Percentiles rank a stretch among this genome's conserved stretches.
These are phyloP conservation scores for Neonectria punicea DNA, from an alignment of 2,329 filamentous ascomycete genomes.

Conservation along the genomic window DNA sequence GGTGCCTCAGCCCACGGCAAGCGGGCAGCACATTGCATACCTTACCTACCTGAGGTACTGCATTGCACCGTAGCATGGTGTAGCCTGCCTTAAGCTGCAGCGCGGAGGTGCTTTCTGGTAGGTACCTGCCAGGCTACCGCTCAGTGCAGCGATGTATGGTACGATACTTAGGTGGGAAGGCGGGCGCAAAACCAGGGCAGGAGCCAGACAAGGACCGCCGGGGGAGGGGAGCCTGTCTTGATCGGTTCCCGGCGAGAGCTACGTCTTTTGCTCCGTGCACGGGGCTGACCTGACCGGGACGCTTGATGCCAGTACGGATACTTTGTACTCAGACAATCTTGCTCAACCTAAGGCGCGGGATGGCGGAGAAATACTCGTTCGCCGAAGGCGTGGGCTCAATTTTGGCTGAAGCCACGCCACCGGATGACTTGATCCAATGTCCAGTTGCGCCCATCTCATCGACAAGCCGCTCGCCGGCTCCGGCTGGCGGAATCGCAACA, in stretches of 20 bases:
- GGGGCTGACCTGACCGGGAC: neutral
- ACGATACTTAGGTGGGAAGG: neutral
- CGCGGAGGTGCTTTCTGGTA: neutral
- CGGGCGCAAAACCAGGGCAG: slow-evolving; percentile 4
- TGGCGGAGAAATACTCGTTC: neutral
- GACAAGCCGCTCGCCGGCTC: slow-evolving; percentile 9
- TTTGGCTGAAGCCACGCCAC: neutral
- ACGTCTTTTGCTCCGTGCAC: neutral
- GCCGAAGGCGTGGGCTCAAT: neutral
- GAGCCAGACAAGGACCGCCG: neutral
- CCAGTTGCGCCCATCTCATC: neutral
- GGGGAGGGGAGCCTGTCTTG: neutral
- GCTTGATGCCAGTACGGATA: no score
- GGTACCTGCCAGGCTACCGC: neutral
- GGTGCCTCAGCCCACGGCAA: slow-evolving; percentile 5
- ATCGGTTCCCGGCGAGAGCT: neutral
- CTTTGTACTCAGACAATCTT: neutral
- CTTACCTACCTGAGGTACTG: neutral
- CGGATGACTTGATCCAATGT: neutral
- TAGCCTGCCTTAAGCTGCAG: slow-evolving; percentile 16
- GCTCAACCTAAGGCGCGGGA: neutral
- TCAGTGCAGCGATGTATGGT: slow-evolving; percentile 1
- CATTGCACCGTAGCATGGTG: slow-evolving; percentile 7
- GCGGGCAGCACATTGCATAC: neutral
- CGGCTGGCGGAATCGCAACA: slow-evolving; percentile 15